These are phyloP conservation scores for Fusarium sulawesiense DNA, from an alignment of 2,329 filamentous ascomycete species.

Conservation along the genomic window DNA sequence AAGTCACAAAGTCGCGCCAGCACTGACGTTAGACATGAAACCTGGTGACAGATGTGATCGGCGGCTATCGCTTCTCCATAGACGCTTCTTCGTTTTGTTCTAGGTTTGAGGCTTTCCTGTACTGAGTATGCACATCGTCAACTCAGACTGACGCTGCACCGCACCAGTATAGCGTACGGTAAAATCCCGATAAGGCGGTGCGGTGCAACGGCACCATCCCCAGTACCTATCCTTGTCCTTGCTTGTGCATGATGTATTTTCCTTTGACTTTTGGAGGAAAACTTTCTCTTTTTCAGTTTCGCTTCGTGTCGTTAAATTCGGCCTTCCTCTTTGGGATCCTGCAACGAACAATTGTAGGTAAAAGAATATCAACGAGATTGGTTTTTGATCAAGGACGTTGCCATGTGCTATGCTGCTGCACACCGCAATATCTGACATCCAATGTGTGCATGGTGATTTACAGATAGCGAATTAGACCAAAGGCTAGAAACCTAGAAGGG, in stretches of 20 bases:
- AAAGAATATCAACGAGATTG: neutral
- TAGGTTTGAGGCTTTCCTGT: slow-evolving; percentile 13
- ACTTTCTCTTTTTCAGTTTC: neutral
- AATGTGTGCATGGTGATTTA: neutral
- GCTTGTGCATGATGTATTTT: neutral
- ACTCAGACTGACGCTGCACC: neutral
- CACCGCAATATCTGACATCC: slow-evolving; percentile 17
- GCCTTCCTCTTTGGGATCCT: neutral
- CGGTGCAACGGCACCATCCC: neutral
- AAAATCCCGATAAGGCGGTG: neutral
- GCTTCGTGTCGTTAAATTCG: neutral
- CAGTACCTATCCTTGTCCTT: neutral
- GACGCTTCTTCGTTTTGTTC: neutral
- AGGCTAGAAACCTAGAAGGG: slow-evolving; percentile 35
- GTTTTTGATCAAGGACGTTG: neutral
- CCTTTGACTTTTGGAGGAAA: neutral
- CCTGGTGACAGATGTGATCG: slow-evolving; percentile 13
- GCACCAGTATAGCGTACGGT: neutral
- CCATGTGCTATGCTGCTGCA: neutral
- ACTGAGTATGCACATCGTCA: slow-evolving; percentile 23
- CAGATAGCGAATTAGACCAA: neutral
- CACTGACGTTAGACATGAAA: slow-evolving; percentile 11
- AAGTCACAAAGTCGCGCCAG: neutral
- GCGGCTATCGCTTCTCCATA: slow-evolving; percentile 7
- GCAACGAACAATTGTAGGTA: neutral